Base-by-base conservation (phyloP, 148 eudicot genomes). In the Mesembryanthemum crystallinum region DNA sequence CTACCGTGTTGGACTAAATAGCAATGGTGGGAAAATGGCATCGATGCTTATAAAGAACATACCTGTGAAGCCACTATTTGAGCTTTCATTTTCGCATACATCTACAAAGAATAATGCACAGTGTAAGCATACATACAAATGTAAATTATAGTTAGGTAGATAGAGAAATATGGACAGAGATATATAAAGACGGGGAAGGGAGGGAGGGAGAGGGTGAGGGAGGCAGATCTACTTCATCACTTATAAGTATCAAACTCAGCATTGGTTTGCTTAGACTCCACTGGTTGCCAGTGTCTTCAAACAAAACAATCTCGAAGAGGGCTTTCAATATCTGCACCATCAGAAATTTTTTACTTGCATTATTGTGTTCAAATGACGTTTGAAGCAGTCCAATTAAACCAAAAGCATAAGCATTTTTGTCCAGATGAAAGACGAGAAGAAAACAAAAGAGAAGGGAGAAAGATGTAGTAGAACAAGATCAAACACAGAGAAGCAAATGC, bases 251-350 rank as follows among this genome's bases (percentile, higher is more conserved):
- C 81, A 92, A 86, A 81, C 98, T 92, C 82, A 94, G 80, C 87
- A 94, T 90, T 71, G 97, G 89, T 75, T 87, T 87, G 84, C 91
- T 88, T 69, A 94, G 87, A 79, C 85, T 87, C 98, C 93, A 94
- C 7, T 83, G 85, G 76, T 78, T 88, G 85, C 84, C 76, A 61
- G 79, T 71, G 76, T 90, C 93, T 78, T 92, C 96, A 79, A 86
- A 89, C 79, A 94, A 81, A 81, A 87, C 82, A 71, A 90, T 90
- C 92, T 94, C 97, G 64, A 94, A 90, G 18, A 94, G 84, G n/a
- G 93, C 83, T 79, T 85, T 90, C 78, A 94, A 77, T 69, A 92
- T 86, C 98, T 88, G 87, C 64, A 74, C 49, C 73, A 61, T 23
- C 17, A 74, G 49, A 45, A 67, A 72, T 32, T 69, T 17, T 33